These are phyloP conservation scores for Yamadazyma phyllophila DNA, from an alignment of 805 yeast species.

Conservation along the genomic window DNA sequence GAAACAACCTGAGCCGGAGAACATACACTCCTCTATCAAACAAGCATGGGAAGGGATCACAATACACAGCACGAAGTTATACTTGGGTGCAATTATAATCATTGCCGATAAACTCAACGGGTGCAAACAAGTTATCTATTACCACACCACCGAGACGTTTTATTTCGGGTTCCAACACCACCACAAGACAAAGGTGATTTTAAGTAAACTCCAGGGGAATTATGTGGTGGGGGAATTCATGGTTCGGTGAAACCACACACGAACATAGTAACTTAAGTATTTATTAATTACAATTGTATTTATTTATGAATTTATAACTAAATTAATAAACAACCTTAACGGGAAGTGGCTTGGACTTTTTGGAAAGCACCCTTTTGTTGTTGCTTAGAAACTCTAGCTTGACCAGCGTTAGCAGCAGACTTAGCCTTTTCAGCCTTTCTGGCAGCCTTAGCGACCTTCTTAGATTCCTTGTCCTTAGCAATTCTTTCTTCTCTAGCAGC, in stretches of 20 bases:
- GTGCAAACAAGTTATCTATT: slow-evolving; percentile 23
- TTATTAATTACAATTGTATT: slow-evolving; percentile 15
- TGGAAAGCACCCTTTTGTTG: slow-evolving; percentile 98
- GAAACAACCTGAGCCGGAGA: not conserved
- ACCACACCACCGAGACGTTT: slow-evolving; percentile 39
- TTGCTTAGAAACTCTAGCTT: slow-evolving; percentile 79
- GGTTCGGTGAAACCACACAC: not conserved
- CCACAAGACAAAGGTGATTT: slow-evolving; percentile 19
- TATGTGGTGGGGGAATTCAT: slow-evolving; percentile 28
- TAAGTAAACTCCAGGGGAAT: slow-evolving; percentile 20
- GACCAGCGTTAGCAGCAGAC: slow-evolving; percentile 71
- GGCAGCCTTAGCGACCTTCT: slow-evolving; percentile 88
- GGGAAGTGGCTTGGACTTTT: slow-evolving; percentile 95
- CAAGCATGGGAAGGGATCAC: slow-evolving; percentile 2
- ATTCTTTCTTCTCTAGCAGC: slow-evolving; percentile 93
- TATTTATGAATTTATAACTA: slow-evolving; percentile 9
- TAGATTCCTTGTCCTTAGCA: slow-evolving; percentile 78
- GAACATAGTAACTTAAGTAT: slow-evolving; percentile 3
- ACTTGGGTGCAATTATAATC: slow-evolving; percentile 32
- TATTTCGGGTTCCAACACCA: slow-evolving; percentile 26
- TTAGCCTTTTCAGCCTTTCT: slow-evolving; percentile 94
- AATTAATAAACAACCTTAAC: slow-evolving; percentile 51
- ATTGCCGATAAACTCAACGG: slow-evolving; percentile 13
- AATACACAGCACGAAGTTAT: slow-evolving; percentile 12
- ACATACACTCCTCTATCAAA: not conserved